A percentile compares a stretch with the other conserved stretches of the same genome.
These are phyloP conservation scores for Tetrahymena elliotti DNA, from an alignment of 73 alveolate genomes.

Conservation along the genomic window DNA sequence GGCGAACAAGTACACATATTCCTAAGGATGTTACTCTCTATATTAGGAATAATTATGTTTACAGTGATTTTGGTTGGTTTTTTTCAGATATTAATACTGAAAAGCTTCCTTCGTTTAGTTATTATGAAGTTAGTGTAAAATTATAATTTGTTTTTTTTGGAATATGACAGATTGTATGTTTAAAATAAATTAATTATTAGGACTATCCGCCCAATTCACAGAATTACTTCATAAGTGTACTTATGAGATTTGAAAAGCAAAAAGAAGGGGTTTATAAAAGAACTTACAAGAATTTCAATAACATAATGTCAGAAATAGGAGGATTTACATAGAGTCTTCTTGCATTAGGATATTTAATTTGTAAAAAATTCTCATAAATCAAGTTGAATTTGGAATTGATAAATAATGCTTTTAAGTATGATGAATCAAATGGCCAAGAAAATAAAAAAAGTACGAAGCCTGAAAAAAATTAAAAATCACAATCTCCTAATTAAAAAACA, in stretches of 20 bases:
- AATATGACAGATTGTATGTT: too few relatives aligned
- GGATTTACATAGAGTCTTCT: background rate
- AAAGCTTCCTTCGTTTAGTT: background rate
- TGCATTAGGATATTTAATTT: background rate
- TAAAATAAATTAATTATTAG: background rate
- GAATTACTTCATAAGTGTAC: background rate
- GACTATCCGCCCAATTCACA: background rate
- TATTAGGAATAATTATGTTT: background rate
- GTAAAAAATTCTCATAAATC: background rate
- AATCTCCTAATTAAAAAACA: too few relatives aligned
- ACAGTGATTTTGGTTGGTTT: background rate
- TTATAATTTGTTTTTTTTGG: too few relatives aligned
- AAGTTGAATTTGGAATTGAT: background rate
- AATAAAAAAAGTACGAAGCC: background rate
- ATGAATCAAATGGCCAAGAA: background rate
- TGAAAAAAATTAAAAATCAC: background rate
- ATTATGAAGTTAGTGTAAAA: background rate
- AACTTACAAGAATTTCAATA: background rate
- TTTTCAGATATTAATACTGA: background rate
- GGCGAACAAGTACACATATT: background rate
- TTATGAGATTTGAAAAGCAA: background rate
- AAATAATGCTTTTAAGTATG: background rate
- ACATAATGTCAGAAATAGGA: background rate
- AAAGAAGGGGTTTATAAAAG: background rate
- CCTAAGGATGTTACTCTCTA: background rate